phyloP scores from a whole-genome alignment of 2,329 filamentous ascomycete species.

The Aspergillus thermomutatus region DNA sequence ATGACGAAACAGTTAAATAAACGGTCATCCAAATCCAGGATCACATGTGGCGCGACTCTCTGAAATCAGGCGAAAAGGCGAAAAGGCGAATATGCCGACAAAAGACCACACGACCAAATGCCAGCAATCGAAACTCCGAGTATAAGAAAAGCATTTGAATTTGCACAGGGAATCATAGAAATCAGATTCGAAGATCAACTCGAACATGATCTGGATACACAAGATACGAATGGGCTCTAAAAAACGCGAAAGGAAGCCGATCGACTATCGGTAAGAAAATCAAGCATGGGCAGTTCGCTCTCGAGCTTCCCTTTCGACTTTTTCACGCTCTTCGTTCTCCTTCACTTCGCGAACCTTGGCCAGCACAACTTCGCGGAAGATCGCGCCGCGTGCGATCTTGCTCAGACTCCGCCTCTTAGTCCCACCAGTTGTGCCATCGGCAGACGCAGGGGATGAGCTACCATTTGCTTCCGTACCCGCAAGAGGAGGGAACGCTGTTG shows the following conservation, averaged over 20 bases:
- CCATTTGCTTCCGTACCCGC: slow-evolving; percentile 7
- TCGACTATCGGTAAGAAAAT: slow-evolving; percentile 17
- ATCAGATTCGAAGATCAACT: slow-evolving; percentile 26
- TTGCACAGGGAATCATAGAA: slow-evolving; percentile 30
- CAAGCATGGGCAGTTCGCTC: slow-evolving; percentile 33
- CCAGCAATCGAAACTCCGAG: not conserved
- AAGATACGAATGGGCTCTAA: slow-evolving; percentile 1
- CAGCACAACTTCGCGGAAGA: slow-evolving; percentile 91
- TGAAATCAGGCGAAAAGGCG: not conserved
- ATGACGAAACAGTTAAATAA: not conserved
- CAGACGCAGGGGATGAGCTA: slow-evolving; percentile 8
- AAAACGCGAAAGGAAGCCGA: slow-evolving; percentile 2
- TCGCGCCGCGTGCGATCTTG: slow-evolving; percentile 63
- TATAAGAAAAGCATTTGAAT: slow-evolving; percentile 7
- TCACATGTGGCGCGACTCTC: not conserved
- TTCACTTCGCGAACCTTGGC: slow-evolving; percentile 93
- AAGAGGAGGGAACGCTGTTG: slow-evolving; percentile 24
- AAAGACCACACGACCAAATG: not conserved
- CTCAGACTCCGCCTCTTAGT: slow-evolving; percentile 53
- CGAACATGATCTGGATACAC: slow-evolving; percentile 1
- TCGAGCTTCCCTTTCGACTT: slow-evolving; percentile 58
- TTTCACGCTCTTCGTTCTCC: slow-evolving; percentile 73
- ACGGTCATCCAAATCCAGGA: not conserved
- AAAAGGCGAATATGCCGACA: not conserved
- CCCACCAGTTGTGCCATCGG: slow-evolving; percentile 20